Base-by-base conservation (phyloP, 2,329 filamentous ascomycete genomes). In the Escovopsis sp. region DNA sequence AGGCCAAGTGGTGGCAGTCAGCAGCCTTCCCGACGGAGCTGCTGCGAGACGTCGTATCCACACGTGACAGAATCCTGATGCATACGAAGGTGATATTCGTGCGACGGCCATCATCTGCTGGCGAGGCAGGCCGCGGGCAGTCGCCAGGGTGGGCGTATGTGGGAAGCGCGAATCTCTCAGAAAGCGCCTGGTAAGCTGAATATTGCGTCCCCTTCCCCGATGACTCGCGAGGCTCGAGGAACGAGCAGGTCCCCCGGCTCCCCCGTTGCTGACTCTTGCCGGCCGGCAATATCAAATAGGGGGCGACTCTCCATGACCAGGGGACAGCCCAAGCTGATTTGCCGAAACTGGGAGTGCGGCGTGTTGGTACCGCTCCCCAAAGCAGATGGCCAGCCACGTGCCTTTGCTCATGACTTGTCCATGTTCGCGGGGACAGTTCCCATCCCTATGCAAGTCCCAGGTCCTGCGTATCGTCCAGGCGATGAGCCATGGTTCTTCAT, bases 341-440 rank as follows among this genome's bases (percentile, higher is more conserved):
- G 81, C 55, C 76, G 82, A 36, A 98, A 96, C 54, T 96, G 88
- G 87, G 90, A 96, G 58, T 94, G 86, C 50, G 90, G 90, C 26
- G 82, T 98, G 1, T 47, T 96, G 17, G 53, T 94, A 28, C 75
- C 77, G 9, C 62, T 81, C 17, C 47, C 49, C 35, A 42, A 28
- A 15, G 35, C 36, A 25, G 34, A 33, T 33, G 29, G 34, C 32
- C 28, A 40, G 38, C 40, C 42, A 37, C 38, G 34, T 36, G 27
- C 38, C 31, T 35, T 43, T 8, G 21, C 9, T 41, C 38, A 35
- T 33, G 41, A 41, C 39, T 42, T 48, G 44, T 36, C 39, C 37
- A 57, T 66, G 10, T 82, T 83, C 49, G 50, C 62, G 21, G 62
- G 56, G 9, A 56, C 54, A 7, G 54, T 82, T 23, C 76, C 76